Percentiles rank a stretch among this genome's conserved stretches.
phyloP scores from a whole-genome alignment of 2,329 filamentous ascomycete species.

The Basipetospora chlamydospora region DNA sequence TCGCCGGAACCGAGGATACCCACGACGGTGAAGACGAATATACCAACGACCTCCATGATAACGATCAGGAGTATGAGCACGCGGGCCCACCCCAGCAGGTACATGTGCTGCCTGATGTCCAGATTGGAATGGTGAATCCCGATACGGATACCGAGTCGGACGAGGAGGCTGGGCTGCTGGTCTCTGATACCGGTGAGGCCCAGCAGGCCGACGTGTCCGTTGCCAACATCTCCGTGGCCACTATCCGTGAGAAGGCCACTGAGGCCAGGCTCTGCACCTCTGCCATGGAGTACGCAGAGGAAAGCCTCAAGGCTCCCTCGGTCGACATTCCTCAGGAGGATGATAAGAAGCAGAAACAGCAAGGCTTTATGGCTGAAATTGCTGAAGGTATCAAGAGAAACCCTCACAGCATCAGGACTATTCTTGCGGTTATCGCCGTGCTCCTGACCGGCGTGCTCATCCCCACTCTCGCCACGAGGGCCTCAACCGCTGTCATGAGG shows the following conservation, averaged over 20 bases:
- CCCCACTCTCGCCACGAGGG: background rate
- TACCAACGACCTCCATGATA: too few species aligned
- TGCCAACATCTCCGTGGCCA: background rate
- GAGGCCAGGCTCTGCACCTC: background rate
- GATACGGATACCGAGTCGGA: slow-evolving; percentile 1
- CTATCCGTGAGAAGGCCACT: slow-evolving; percentile 1
- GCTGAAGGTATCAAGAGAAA: too few species aligned
- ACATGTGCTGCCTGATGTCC: too few species aligned
- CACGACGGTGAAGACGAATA: slow-evolving; percentile 27
- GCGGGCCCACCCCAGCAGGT: too few species aligned
- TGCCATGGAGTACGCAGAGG: slow-evolving; percentile 34
- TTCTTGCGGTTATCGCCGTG: background rate
- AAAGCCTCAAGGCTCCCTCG: slow-evolving; percentile 30
- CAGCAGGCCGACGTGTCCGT: too few species aligned
- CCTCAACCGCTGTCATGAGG: too few species aligned
- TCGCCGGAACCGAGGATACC: slow-evolving; percentile 33
- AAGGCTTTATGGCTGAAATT: too few species aligned
- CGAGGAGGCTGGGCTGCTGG: background rate
- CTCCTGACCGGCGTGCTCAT: background rate
- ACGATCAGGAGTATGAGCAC: too few species aligned
- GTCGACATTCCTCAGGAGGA: background rate
- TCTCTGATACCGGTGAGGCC: too few species aligned
- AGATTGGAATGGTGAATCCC: too few species aligned
- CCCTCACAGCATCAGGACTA: background rate
- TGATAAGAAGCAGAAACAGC: background rate